Percentiles rank a stretch among this genome's conserved stretches.
These are phyloP conservation scores for Phlyctochytrium planicorne DNA, from an alignment of 192 early-diverging fungal genomes.

Conservation along the genomic window DNA sequence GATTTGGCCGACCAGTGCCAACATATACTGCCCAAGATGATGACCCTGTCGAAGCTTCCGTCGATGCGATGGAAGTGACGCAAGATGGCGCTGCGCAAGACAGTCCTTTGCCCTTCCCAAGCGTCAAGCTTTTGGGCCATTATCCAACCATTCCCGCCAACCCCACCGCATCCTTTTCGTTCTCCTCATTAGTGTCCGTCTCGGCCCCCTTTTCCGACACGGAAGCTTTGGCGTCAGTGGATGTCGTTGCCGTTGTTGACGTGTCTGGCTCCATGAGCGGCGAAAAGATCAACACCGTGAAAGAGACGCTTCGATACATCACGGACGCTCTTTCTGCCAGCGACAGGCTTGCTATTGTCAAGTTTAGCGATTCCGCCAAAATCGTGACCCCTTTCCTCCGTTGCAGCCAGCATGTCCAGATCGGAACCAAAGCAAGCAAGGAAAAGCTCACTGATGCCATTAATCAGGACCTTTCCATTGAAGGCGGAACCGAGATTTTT, in stretches of 20 bases:
- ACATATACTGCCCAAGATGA: too few species aligned
- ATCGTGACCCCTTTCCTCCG: conserved; percentile 5
- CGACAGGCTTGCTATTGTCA: conserved; percentile 18
- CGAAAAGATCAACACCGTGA: conserved; percentile 3
- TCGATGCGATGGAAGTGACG: too few species aligned
- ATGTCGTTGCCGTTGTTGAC: conserved; percentile 22
- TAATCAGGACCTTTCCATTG: background rate
- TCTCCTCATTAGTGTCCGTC: too few species aligned
- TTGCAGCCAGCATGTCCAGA: background rate
- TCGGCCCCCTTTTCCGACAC: background rate
- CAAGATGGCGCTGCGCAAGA: too few species aligned
- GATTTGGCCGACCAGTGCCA: too few species aligned
- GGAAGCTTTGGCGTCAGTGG: background rate
- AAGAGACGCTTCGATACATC: conserved; percentile 13
- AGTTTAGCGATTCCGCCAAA: conserved; percentile 1
- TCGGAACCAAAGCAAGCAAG: too few species aligned
- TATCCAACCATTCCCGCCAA: too few species aligned
- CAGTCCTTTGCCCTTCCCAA: too few species aligned
- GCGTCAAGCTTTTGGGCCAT: too few species aligned
- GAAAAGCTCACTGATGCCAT: background rate
- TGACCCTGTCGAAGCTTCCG: too few species aligned
- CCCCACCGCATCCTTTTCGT: too few species aligned
- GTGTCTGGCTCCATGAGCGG: conserved; percentile 25
- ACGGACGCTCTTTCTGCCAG: background rate
- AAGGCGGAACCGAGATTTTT: conserved; percentile 12